Conservation (phyloP, 768 basidiomycete species). For the Boletus rubropictus region DNA sequence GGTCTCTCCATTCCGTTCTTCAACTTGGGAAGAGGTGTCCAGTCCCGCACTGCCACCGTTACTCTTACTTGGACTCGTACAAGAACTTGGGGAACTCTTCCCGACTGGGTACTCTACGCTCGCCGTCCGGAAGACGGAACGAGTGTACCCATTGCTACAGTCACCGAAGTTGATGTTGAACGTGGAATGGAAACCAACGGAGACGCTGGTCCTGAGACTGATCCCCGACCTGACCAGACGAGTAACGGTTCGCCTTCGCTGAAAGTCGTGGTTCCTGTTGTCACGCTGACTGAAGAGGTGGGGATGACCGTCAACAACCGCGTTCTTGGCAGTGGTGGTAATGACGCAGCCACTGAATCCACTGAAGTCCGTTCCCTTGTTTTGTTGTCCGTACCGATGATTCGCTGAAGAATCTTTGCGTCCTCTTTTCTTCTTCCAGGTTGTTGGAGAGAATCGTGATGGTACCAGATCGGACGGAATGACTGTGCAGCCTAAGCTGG, state of each 20-base stretch:
- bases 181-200: slow-evolving; percentile 7
- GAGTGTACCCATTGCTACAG: background rate
- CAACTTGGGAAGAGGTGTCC: slow-evolving; percentile 43
- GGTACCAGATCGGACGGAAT: background rate
- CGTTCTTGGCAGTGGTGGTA: background rate
- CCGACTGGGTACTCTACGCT: slow-evolving; percentile 43
- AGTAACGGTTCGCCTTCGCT: background rate
- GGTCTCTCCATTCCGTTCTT: slow-evolving; percentile 69
- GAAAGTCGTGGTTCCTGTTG: background rate
- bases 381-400: background rate
- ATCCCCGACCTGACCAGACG: background rate
- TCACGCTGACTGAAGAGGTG: background rate
- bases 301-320: background rate
- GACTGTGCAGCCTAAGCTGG: slow-evolving; percentile 14
- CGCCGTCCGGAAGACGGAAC: slow-evolving; percentile 21
- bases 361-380: slow-evolving; percentile 20
- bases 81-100: slow-evolving; percentile 23
- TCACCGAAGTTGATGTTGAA: slow-evolving; percentile 17
- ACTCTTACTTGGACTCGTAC: slow-evolving; percentile 39
- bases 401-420: slow-evolving; percentile 16
- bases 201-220: background rate
- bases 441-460: background rate
- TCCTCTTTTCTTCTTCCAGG: slow-evolving; percentile 11
- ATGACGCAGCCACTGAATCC: background rate
- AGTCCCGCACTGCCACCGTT: slow-evolving; percentile 43